Evolutionary conservation across 805 yeast genomes (phyloP), one percentile per base, ranked within the genome.

Genomic region (Ogataea pilisensis): DNA sequence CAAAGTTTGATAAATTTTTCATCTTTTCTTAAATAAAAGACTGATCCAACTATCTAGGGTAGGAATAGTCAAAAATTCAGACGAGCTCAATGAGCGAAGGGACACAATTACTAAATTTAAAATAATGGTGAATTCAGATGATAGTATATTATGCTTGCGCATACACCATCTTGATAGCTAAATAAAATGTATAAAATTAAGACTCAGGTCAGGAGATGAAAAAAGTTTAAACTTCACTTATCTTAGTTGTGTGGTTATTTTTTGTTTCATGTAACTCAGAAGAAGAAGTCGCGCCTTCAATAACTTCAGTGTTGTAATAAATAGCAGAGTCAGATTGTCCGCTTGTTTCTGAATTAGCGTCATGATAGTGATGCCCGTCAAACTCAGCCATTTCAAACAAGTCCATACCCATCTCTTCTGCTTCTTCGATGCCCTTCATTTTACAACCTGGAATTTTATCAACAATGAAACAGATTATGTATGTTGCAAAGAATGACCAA

Each of bases 361-460:
- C 46, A 22, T 42, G 48, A 39, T 48, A 57, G 14, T 41, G 40
- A 7, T 44, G 61, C 29, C 65, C 64, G 48, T 70, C 75, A 22
- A 63, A 52, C 41, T 75, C 80, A 14, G 70, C 70, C 74, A 74
- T 70, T 49, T 75, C 78, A 38, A 50, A 65, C 37, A 64, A 49
- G 50, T 75, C 80, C 66, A 74, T 66, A 25, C 80, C 80, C 67
- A 69, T 61, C 31, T 65, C 69, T 55, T 75, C 80, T 18, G 61
- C 75, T 48, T 69, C 76, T 16, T 60, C 68, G 17, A 60, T 34
- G 6, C 69, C 73, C 54, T 74, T 69, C 49, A 75, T 55, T 42
- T 68, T 60, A 39, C 66, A 58, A 3, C 79, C 79, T 8, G 82
- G 81, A 38, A 74, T 72, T 38, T 65, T 58, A 51, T 76, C 75